Evolutionary conservation across 495 filamentous ascomycete genomes (phyloP).

Genomic region (Penicillium silybi): DNA sequence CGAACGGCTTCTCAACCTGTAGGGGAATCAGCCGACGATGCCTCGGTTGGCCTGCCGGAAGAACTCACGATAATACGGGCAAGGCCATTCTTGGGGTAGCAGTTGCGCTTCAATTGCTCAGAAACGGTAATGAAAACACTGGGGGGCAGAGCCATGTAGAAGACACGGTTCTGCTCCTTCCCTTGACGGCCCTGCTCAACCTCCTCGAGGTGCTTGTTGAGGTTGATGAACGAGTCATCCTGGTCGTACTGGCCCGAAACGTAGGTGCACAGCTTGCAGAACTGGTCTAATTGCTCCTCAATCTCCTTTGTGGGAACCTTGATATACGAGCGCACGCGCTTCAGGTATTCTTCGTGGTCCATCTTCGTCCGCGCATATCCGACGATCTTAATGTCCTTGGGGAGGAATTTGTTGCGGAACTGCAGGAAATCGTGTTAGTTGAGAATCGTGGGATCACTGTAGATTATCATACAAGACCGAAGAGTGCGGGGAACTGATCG

Average conservation of each 20-base stretch:
- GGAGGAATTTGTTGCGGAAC: slow-evolving; percentile 98
- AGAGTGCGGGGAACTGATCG: slow-evolving; percentile 88
- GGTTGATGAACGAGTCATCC: slow-evolving; percentile 87
- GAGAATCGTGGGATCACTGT: neutral
- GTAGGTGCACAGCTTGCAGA: slow-evolving; percentile 85
- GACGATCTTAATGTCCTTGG: slow-evolving; percentile 94
- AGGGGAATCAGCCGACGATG: slow-evolving; percentile 4
- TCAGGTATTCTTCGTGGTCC: slow-evolving; percentile 93
- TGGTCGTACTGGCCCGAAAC: slow-evolving; percentile 96
- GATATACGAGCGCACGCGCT: slow-evolving; percentile 94
- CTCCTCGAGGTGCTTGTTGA: slow-evolving; percentile 85
- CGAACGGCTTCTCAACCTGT: slow-evolving; percentile 98
- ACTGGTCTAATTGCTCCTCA: slow-evolving; percentile 88
- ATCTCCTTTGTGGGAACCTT: slow-evolving; percentile 98
- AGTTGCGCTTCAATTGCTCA: slow-evolving; percentile 93
- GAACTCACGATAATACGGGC: slow-evolving; percentile 81
- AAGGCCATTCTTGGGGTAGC: slow-evolving; percentile 86
- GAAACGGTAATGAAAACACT: slow-evolving; percentile 98
- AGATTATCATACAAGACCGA: slow-evolving; percentile 71
- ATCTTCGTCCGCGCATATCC: slow-evolving; percentile 99
- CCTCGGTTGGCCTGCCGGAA: neutral
- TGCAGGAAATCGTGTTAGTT: slow-evolving; percentile 36
- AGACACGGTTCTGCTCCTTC: slow-evolving; percentile 84
- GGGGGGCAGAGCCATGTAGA: slow-evolving; percentile 98
- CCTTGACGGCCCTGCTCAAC: slow-evolving; percentile 67